A percentile compares a stretch with the other conserved stretches of the same genome.
These are phyloP conservation scores for Cytospora leucostoma DNA, from an alignment of 2,329 filamentous ascomycete genomes.

Conservation along the genomic window DNA sequence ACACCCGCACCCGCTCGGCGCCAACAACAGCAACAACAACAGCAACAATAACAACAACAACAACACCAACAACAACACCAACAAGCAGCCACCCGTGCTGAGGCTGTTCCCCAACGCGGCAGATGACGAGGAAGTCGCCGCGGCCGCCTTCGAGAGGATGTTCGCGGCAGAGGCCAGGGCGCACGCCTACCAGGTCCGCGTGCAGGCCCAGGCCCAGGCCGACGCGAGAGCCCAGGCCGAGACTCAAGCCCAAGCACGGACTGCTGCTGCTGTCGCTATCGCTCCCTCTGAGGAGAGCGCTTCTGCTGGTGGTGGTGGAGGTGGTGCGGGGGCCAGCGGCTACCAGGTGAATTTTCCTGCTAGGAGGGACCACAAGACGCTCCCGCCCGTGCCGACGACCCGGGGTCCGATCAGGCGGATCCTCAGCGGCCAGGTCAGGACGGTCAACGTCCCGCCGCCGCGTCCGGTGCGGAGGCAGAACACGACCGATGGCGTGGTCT, in stretches of 20 bases:
- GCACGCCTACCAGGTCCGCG: conserved; percentile 14
- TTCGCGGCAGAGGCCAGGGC: conserved; percentile 25
- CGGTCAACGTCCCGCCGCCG: conserved; percentile 21
- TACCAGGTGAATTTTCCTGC: too few species aligned
- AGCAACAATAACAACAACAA: too few species aligned
- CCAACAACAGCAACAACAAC: too few species aligned
- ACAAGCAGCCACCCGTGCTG: conserved; percentile 11
- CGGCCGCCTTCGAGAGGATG: conserved; percentile 24
- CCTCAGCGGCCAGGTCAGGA: conserved; percentile 26
- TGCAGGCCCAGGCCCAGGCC: conserved; percentile 7
- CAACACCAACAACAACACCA: background rate
- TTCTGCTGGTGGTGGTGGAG: too few species aligned
- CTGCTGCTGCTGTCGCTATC: background rate
- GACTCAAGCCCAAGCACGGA: conserved; percentile 8
- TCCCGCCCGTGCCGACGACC: conserved; percentile 7
- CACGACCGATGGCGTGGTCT: conserved; percentile 13
- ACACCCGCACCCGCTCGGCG: background rate
- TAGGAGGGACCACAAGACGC: conserved; percentile 6
- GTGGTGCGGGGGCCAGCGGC: background rate
- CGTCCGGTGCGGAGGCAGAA: conserved; percentile 16
- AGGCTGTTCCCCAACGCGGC: conserved; percentile 24
- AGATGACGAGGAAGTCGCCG: conserved; percentile 25
- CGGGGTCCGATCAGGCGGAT: conserved; percentile 19
- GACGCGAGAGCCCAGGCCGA: background rate
- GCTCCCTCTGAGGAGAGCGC: too few species aligned